Base-by-base conservation (phyloP, 176 grass and related monocot species). In the Miscanthus lutarioriparius region DNA sequence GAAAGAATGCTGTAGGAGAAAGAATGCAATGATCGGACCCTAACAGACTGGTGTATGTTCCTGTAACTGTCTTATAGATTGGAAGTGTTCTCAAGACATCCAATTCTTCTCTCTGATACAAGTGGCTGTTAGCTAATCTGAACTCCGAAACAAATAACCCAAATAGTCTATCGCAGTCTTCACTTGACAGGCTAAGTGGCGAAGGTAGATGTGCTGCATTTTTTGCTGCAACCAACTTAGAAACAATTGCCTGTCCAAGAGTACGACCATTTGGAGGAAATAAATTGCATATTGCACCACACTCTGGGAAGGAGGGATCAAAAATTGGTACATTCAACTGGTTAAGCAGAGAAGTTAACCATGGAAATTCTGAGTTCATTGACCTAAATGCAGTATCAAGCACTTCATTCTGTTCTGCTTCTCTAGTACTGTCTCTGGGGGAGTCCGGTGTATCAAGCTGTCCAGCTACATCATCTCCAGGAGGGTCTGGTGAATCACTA, bases 31-130 rank as follows among this genome's bases (percentile, higher is more conserved):
- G 89, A 88, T 90, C 87, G 58, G 82, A 84, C 62, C 92, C 91
- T 68, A 75, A 79, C 64, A 98, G 89, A 83, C 81, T 91, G 43
- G 91, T 93, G 68, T 98, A 95, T 33, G 92, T 88, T 43, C 95
- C 95, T 64, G 81, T 81, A 81, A 98, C 89, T 58, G 95, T 98
- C 79, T 84, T 93, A 74, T 95, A 95, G 35, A 98, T 95, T 65
- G 95, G 95, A 83, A 98, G 91, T 59, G 92, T 91, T 90, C 91
- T 95, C 87, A 95, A 85, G 66, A 89, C 80, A 39, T 95, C 93
- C 79, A 93, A 32, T 82, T 98, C 92, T 88, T 93, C 95, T 89
- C 87, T 90, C 77, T 85, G 89, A 77, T 93, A 98, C 30, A 81
- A 85, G 80, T 89, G 81, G 22, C 83, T 64, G 36, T 72, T 80